Conservation (phyloP, 2,329 filamentous ascomycete genomes). For the Tolypocladium album region DNA sequence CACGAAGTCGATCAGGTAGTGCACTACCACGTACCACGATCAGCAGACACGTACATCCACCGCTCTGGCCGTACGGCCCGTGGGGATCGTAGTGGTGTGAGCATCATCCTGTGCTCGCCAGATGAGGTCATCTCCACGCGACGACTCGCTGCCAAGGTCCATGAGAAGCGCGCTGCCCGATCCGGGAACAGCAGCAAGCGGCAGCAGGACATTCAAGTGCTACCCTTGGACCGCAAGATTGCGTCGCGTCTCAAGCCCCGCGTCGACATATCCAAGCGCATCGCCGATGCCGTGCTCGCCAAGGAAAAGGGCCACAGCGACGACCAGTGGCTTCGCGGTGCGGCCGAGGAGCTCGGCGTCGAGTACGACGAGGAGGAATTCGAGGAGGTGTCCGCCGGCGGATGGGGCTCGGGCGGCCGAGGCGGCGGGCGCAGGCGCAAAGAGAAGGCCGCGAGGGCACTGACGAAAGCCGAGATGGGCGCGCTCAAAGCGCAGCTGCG, state of each 20-base stretch:
- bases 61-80: conserved; percentile 90
- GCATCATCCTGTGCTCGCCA: conserved; percentile 79
- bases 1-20: conserved; percentile 79
- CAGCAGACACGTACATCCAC: conserved; percentile 91
- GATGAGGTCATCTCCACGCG: conserved; percentile 83
- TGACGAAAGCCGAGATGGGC: conserved; percentile 66
- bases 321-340: conserved; percentile 72
- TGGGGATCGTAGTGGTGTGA: conserved; percentile 65
- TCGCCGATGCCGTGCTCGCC: conserved; percentile 72
- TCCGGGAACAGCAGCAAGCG: conserved; percentile 26
- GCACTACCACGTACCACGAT: conserved; percentile 89
- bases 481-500: conserved; percentile 62
- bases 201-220: conserved; percentile 61
- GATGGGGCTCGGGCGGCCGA: conserved; percentile 52
- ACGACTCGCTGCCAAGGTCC: conserved; percentile 78
- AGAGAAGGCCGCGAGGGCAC: conserved; percentile 55
- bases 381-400: conserved; percentile 60
- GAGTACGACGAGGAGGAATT: conserved; percentile 90
- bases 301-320: conserved; percentile 81
- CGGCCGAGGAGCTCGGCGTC: conserved; percentile 85
- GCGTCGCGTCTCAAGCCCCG: conserved; percentile 67
- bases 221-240: conserved; percentile 75
- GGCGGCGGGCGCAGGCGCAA: conserved; percentile 65
- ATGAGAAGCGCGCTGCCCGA: conserved; percentile 43
- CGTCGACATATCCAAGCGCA: conserved; percentile 70